These are phyloP conservation scores for Yamadazyma triangularis DNA, from an alignment of 1,139 yeast genomes.

Conservation along the genomic window DNA sequence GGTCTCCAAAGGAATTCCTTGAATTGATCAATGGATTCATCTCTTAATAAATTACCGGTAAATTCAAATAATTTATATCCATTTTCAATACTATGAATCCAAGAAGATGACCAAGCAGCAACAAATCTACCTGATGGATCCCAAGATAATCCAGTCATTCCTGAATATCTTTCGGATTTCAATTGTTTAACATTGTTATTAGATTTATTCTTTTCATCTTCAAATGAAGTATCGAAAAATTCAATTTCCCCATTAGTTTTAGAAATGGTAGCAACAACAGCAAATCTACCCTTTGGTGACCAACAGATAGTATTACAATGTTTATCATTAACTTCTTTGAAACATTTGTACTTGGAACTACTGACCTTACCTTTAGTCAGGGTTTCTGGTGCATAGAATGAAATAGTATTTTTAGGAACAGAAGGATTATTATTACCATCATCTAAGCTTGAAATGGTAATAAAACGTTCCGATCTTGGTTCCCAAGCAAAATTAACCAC, in stretches of 20 bases:
- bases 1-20: conserved; percentile 97
- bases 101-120: conserved; percentile 81
- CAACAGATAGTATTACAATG: conserved; percentile 73
- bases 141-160: conserved; percentile 87
- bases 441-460: conserved; percentile 66
- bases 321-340: conserved; percentile 54
- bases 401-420: conserved; percentile 63
- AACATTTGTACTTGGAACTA: conserved; percentile 29
- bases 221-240: conserved; percentile 82
- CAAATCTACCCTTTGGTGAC: conserved; percentile 94
- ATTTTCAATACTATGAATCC: conserved; percentile 83
- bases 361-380: conserved; percentile 76
- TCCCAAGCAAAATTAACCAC: conserved; percentile 94
- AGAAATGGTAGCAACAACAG: conserved; percentile 69
- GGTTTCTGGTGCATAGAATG: conserved; percentile 89
- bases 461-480: conserved; percentile 85
- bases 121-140: conserved; percentile 93
- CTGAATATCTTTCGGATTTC: conserved; percentile 62
- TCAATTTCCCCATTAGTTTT: conserved; percentile 67
- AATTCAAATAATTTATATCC: conserved; percentile 87
- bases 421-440: conserved; percentile 63
- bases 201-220: conserved; percentile 52
- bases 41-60: conserved; percentile 72
- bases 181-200: conserved; percentile 61
- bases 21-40: conserved; percentile 77